Base-by-base conservation (phyloP, 2,329 filamentous ascomycete species). In the Neoarthrinium moseri region DNA sequence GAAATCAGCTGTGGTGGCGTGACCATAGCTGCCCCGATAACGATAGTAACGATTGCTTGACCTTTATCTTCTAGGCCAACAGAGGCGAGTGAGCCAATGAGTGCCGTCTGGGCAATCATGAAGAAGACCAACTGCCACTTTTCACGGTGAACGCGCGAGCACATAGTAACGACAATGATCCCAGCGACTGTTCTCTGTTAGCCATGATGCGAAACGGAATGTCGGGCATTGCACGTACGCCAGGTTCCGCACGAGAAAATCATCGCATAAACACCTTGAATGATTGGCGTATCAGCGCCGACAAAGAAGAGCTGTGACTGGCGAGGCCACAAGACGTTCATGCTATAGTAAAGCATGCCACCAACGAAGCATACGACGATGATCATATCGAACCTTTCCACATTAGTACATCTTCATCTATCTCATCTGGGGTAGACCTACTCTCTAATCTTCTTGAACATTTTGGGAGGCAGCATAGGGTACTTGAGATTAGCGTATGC, bases 71-170 rank as follows among this genome's bases (percentile, higher is more conserved):
- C 47, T 10, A 63, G 47, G 3, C 60, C 60, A 12, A 66, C 59
- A 2, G 60, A 62, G 1, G 66, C 53, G 47, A 69, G 57, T 8
- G 60, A 61, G 5, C 62, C 66, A 34, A 68, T 64, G 7, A 67
- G 54, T 2, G 61, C 62, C 1, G 66, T 69, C 47, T 68, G 62
- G 0, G 56, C 44, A 4, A 59, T 50, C 5, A 61, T 63, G 49
- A 64, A 60, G n/a, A 33, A 51, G 6, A 66, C 52, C 4, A 69
- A 55, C 51, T 69, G 66, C 63, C 62, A 66, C 18, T 62, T 58
- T 30, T 69, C 63, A 36, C 67, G 60, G 27, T 62, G 58, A 5
- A 69, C 45, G 33, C 56, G 52, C 10, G 56, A 56, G 41, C 61
- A 59, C 47, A 65, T 51, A 29, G 63, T 53, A 35, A 55, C 46